Percentiles rank a stretch among this genome's conserved stretches.
Conservation (phyloP, 1,284 basidiomycete species). For the Trichosporon ovoides region DNA sequence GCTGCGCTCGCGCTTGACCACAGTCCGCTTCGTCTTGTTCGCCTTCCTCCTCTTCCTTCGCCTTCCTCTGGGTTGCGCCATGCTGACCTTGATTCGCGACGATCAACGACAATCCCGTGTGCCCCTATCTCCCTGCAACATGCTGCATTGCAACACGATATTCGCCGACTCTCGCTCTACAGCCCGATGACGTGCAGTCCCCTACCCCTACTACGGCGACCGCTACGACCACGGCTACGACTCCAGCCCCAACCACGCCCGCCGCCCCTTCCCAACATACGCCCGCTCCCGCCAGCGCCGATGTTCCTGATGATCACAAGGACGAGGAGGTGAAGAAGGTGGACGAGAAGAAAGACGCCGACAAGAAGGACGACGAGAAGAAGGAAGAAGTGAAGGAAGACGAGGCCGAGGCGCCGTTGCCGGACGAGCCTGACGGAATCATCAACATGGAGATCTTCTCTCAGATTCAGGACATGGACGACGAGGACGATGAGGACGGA, state of each 20-base stretch:
- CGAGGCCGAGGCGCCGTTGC: conserved; percentile 12
- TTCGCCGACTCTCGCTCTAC: not conserved
- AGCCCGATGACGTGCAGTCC: not conserved
- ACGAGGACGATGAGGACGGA: conserved; percentile 57
- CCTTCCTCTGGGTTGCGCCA: too few species aligned
- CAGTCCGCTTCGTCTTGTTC: too few species aligned
- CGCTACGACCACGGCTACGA: not conserved
- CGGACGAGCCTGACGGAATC: conserved; percentile 34
- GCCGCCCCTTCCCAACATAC: not conserved
- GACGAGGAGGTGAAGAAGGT: not conserved
- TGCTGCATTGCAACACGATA: too few species aligned
- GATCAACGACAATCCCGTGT: not conserved
- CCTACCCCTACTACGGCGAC: not conserved
- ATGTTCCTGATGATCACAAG: too few species aligned
- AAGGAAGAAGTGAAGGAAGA: not conserved
- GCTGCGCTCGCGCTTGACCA: not conserved
- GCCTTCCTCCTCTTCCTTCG: too few species aligned
- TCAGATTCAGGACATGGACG: conserved; percentile 87
- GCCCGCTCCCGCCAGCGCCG: not conserved
- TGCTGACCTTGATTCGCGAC: too few species aligned
- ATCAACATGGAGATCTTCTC: conserved; percentile 75
- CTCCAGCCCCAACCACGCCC: too few species aligned
- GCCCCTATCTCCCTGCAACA: too few species aligned
- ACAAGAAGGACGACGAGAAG: not conserved
- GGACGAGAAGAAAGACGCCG: too few species aligned